phyloP scores from a whole-genome alignment of 2,329 filamentous ascomycete genomes.

The Teratosphaeria gauchensis region DNA sequence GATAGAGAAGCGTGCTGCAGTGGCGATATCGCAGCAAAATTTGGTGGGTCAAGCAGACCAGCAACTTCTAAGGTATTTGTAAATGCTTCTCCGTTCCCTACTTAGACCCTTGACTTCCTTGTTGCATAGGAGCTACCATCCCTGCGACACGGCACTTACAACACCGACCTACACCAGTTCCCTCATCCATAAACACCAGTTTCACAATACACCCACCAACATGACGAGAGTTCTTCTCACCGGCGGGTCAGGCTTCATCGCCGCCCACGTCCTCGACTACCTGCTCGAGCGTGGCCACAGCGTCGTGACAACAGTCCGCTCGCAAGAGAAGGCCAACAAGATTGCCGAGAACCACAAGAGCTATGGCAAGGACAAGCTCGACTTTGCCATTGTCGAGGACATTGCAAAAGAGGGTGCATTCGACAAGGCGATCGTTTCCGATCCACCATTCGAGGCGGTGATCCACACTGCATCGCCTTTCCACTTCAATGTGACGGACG shows the following conservation, averaged over 20 bases:
- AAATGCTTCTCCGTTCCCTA: too few species aligned
- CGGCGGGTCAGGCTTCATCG: slow-evolving; percentile 55
- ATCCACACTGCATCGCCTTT: slow-evolving; percentile 68
- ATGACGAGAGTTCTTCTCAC: slow-evolving; percentile 28
- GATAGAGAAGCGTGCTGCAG: too few species aligned
- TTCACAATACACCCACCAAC: background rate
- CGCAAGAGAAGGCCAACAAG: slow-evolving; percentile 51
- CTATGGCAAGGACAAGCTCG: slow-evolving; percentile 46
- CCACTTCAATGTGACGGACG: slow-evolving; percentile 62
- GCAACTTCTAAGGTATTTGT: too few species aligned
- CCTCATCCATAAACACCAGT: background rate
- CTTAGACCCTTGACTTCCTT: background rate
- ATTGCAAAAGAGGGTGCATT: slow-evolving; percentile 63
- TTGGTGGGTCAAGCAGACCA: too few species aligned
- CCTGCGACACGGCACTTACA: background rate
- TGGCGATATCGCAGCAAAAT: too few species aligned
- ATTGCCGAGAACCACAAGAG: slow-evolving; percentile 47
- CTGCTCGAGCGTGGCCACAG: slow-evolving; percentile 48
- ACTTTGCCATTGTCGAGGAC: slow-evolving; percentile 61
- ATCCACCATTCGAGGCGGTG: slow-evolving; percentile 61
- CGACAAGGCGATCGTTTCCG: slow-evolving; percentile 47
- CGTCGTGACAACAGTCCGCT: slow-evolving; percentile 54
- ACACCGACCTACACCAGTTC: background rate
- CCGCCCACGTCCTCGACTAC: slow-evolving; percentile 53
- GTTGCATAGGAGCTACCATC: background rate